Base-by-base conservation (phyloP, 179 eudicot species). In the Spinacia oleracea region DNA sequence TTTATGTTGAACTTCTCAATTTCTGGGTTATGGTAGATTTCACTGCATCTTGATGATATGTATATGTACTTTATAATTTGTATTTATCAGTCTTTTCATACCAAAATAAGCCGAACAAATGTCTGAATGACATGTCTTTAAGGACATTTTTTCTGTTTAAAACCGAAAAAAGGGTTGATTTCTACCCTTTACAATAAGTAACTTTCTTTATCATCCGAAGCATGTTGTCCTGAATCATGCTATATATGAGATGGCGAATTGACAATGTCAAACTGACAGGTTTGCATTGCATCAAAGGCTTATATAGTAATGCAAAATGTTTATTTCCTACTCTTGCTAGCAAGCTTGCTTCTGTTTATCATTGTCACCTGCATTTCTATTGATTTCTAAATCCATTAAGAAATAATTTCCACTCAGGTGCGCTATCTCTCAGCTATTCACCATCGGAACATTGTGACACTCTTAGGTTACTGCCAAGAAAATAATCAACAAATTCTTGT, bases 401-500 rank as follows among this genome's bases (percentile, higher is more conserved):
- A 38, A 53, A 69, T 48, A 56, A 74, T 84, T 76, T 81, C 69
- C 71, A 66, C 70, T 74, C 87, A 96, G 99, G 98, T 89, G 60
- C 92, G 91, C 65, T 96, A 91, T 86, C 97, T 96, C 73, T 89
- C 99, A 72, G 88, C 98, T 76, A 96, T 96, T 83, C 93, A 89
- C 76, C 98, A 96, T 81, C 90, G 99, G 84, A 96, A 96, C 86
- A 85, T 96, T 68, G 99, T 96, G 88, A 89, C 91, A 43, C 98
- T 96, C 72, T 81, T 96, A 86, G 99, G 99, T 82, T 93, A 89
- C 83, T 91, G 94, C 86, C 98, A 93, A 85, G 98, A 91, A 83
- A 85, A 85, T 79, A 85, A 84, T 82, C 90, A 89, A 66, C 98
- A 95, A 82, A 83, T 91, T 82, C 97, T 95, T 59, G 96, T 93